These are phyloP conservation scores for Gremmenia infestans DNA, from an alignment of 2,329 filamentous ascomycete species.

Conservation along the genomic window DNA sequence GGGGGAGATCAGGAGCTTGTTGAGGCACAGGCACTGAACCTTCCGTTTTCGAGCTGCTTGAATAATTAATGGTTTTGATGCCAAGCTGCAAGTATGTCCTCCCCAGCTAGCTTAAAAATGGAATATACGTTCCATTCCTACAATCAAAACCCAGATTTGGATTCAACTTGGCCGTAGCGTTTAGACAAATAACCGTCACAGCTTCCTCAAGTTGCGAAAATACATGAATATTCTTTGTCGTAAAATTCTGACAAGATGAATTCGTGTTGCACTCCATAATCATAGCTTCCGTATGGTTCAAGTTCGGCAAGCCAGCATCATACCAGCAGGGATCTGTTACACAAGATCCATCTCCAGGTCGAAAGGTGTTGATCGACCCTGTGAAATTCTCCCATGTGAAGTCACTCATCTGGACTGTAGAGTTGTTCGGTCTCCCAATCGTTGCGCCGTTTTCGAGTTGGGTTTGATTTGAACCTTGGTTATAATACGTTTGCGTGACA, in stretches of 20 bases:
- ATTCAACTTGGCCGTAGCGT: neutral
- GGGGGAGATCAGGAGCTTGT: too few relatives aligned
- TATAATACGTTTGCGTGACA: conserved; percentile 41
- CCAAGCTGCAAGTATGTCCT: too few relatives aligned
- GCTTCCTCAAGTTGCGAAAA: neutral
- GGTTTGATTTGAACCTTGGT: conserved; percentile 34
- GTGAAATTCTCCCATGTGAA: conserved; percentile 39
- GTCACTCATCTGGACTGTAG: conserved; percentile 38
- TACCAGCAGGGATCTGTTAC: conserved; percentile 41
- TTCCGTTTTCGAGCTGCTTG: too few relatives aligned
- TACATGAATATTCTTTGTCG: neutral
- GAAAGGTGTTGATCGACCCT: conserved; percentile 38
- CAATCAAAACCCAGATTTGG: neutral
- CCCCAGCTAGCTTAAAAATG: neutral
- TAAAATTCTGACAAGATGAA: neutral
- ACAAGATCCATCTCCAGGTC: conserved; percentile 40
- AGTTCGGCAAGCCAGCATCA: conserved; percentile 33
- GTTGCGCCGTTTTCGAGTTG: conserved; percentile 25
- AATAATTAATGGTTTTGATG: too few relatives aligned
- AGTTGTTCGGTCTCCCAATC: conserved; percentile 33
- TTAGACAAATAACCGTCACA: neutral
- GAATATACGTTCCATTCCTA: neutral
- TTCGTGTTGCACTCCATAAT: conserved; percentile 34
- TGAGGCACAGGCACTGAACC: too few relatives aligned
- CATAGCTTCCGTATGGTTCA: conserved; percentile 38